Evolutionary conservation across 805 yeast genomes (phyloP).

Genomic region (Tetrapisispora phaffii): DNA sequence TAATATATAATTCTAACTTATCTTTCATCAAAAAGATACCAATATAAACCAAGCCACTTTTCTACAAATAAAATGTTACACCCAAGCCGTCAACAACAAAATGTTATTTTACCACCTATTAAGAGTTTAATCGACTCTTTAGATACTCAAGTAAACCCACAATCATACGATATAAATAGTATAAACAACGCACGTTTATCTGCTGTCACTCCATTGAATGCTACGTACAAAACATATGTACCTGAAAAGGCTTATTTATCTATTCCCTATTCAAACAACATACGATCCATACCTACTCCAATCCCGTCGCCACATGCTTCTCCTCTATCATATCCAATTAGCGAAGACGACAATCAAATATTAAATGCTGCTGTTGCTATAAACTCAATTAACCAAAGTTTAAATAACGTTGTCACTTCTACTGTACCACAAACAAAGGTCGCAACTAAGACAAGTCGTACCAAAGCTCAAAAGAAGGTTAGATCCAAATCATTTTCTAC

Average conservation of each 20-base stretch:
- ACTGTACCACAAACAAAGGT: neutral
- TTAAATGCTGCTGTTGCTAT: constrained; percentile 4
- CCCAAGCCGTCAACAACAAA: neutral
- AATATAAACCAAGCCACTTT: neutral
- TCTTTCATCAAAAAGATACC: neutral
- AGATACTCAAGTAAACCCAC: neutral
- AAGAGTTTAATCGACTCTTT: neutral
- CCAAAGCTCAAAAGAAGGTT: neutral
- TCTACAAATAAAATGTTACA: neutral
- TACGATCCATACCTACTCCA: constrained; percentile 1
- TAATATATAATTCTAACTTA: no score
- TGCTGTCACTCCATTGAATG: neutral
- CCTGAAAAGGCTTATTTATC: neutral
- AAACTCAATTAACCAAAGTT: neutral
- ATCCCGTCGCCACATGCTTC: constrained; percentile 3
- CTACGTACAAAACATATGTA: neutral
- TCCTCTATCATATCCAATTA: neutral
- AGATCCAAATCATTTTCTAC: neutral
- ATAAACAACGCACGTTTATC: neutral
- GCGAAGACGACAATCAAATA: constrained; percentile 2
- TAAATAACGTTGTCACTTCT: neutral
- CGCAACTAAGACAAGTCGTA: neutral
- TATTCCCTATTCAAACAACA: neutral
- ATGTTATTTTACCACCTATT: constrained; percentile 1
- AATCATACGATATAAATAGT: neutral